Percentiles rank a stretch among this genome's conserved stretches.
Evolutionary conservation across 805 yeast species (phyloP).

Genomic region (Candida tallmaniae): DNA sequence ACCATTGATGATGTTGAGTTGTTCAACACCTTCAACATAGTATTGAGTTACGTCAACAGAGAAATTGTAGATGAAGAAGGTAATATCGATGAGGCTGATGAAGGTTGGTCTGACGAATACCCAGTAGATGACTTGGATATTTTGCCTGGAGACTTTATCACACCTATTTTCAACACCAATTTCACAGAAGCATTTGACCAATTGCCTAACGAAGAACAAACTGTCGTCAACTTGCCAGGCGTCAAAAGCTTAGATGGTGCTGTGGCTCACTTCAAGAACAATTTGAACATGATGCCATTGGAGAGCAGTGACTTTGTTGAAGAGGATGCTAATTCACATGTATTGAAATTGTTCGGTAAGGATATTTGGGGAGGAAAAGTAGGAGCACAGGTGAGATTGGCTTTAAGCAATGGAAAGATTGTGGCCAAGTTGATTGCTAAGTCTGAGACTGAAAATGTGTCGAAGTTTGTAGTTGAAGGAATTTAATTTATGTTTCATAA

Average conservation of each 20-base stretch:
- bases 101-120: slow-evolving; percentile 91
- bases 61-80: slow-evolving; percentile 68
- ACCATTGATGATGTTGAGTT: slow-evolving; percentile 34
- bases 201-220: slow-evolving; percentile 54
- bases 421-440: slow-evolving; percentile 54
- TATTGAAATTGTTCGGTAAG: slow-evolving; percentile 79
- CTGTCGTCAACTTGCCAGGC: slow-evolving; percentile 61
- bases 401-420: slow-evolving; percentile 51
- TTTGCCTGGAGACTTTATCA: slow-evolving; percentile 75
- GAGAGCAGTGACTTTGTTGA: slow-evolving; percentile 69
- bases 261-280: slow-evolving; percentile 47
- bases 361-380: slow-evolving; percentile 58
- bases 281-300: slow-evolving; percentile 54
- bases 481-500: slow-evolving; percentile 6
- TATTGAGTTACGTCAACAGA: slow-evolving; percentile 67
- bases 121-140: slow-evolving; percentile 78
- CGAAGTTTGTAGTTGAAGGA: slow-evolving; percentile 49
- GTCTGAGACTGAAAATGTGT: slow-evolving; percentile 45
- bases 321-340: slow-evolving; percentile 57
- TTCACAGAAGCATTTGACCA: slow-evolving; percentile 74
- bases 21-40: slow-evolving; percentile 52
- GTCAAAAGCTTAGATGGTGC: slow-evolving; percentile 32
- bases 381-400: slow-evolving; percentile 47
- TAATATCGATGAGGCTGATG: slow-evolving; percentile 59
- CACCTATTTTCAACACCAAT: slow-evolving; percentile 73